Evolutionary conservation across 2,329 filamentous ascomycete genomes (phyloP).

Genomic region (Geoglossum cookeanum): DNA sequence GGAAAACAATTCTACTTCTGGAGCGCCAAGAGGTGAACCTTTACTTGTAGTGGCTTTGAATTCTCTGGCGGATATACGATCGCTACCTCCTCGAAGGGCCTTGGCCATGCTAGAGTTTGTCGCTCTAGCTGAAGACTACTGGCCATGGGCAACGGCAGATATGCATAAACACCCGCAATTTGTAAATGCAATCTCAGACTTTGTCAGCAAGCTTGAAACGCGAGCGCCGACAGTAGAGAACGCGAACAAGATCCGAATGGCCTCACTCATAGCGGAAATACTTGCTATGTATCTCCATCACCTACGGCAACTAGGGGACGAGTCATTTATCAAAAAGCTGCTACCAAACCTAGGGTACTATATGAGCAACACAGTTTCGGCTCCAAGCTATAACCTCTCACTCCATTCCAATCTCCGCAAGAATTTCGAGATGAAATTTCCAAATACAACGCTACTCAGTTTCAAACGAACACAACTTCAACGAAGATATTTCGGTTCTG

Average conservation of each 20-base stretch:
- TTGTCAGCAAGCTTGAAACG: constrained; percentile 40
- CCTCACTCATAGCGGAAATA: constrained; percentile 69
- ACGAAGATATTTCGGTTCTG: constrained; percentile 45
- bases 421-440: constrained; percentile 67
- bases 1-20: constrained; percentile 11
- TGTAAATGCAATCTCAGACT: constrained; percentile 50
- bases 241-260: constrained; percentile 47
- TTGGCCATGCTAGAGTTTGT: constrained; percentile 73
- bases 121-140: constrained; percentile 74
- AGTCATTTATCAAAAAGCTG: constrained; percentile 48
- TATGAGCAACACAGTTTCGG: constrained; percentile 54
- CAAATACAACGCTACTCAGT: constrained; percentile 50
- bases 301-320: constrained; percentile 55
- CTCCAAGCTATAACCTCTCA: constrained; percentile 73
- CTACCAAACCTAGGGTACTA: constrained; percentile 63
- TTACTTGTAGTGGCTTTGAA: constrained; percentile 58
- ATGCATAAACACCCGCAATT: constrained; percentile 57
- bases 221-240: constrained; percentile 26
- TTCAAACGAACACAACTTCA: constrained; percentile 60
- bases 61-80: constrained; percentile 44
- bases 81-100: constrained; percentile 44
- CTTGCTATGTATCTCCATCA: constrained; percentile 83
- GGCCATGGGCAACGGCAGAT: constrained; percentile 82
- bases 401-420: constrained; percentile 68
- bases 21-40: constrained; percentile 30